Evolutionary conservation across 805 yeast species (phyloP).

Genomic region (Cyberlindnera mississippiensis): DNA sequence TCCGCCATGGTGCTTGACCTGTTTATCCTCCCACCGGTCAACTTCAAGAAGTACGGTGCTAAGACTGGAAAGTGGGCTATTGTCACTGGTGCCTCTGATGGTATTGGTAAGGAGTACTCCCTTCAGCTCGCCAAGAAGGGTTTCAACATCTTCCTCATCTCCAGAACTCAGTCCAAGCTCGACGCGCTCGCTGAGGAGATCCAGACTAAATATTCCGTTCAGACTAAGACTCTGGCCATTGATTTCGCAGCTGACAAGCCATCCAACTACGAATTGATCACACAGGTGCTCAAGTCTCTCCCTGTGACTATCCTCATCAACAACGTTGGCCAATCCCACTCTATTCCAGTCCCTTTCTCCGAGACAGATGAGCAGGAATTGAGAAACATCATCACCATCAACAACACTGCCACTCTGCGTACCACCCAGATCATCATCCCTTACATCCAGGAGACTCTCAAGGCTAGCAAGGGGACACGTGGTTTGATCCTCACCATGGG

Average conservation of each 20-base stretch:
- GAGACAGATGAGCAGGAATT: constrained; percentile 77
- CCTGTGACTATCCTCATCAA: constrained; percentile 77
- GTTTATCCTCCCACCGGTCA: constrained; percentile 57
- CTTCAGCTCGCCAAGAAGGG: constrained; percentile 81
- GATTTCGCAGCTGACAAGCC: constrained; percentile 68
- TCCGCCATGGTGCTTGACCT: constrained; percentile 54
- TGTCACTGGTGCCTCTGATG: constrained; percentile 96
- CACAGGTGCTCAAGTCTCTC: constrained; percentile 41
- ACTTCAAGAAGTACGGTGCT: constrained; percentile 72
- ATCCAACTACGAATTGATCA: constrained; percentile 52
- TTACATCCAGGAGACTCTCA: constrained; percentile 51
- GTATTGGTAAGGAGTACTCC: constrained; percentile 92
- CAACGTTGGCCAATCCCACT: constrained; percentile 93
- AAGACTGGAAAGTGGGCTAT: constrained; percentile 80
- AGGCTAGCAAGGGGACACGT: constrained; percentile 37
- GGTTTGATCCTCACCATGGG: constrained; percentile 94
- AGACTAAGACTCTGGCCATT: constrained; percentile 65
- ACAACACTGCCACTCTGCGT: constrained; percentile 77
- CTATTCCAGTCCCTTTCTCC: constrained; percentile 88
- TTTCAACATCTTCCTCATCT: constrained; percentile 75
- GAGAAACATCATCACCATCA: constrained; percentile 76
- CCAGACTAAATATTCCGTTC: constrained; percentile 52
- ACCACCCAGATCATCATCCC: constrained; percentile 82
- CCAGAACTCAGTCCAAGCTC: constrained; percentile 79
- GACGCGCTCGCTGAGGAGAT: constrained; percentile 62